Conservation (phyloP, 163 green algal species). For the Chlamydomonas reinhardtii region DNA sequence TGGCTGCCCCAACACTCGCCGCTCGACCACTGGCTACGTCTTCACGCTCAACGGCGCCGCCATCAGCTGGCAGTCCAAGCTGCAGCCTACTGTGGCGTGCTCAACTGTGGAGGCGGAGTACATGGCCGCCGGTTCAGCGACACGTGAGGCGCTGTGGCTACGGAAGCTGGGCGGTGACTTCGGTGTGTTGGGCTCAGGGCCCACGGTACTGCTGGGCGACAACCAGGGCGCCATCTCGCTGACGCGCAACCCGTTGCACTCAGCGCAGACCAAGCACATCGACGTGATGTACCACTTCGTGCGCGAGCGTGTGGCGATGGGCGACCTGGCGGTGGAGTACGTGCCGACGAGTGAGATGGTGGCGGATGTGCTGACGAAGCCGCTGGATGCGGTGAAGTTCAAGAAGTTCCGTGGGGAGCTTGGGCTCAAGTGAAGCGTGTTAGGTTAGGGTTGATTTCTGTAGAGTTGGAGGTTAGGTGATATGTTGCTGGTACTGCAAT, state of each 20-base stretch:
- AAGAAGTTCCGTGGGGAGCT: not conserved
- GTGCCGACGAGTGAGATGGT: constrained; percentile 22
- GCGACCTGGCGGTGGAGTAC: not conserved
- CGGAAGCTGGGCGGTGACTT: constrained; percentile 56
- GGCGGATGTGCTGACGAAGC: constrained; percentile 41
- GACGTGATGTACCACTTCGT: constrained; percentile 61
- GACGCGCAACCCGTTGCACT: constrained; percentile 42
- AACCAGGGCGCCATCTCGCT: constrained; percentile 44
- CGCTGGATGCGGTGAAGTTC: constrained; percentile 21
- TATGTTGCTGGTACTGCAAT: too few species aligned
- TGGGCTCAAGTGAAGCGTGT: not conserved
- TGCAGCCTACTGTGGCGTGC: constrained; percentile 63
- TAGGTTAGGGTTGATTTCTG: not conserved
- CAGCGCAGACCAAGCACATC: constrained; percentile 61
- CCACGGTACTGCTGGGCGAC: not conserved
- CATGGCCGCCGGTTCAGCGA: constrained; percentile 58
- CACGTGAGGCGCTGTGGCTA: constrained; percentile 63
- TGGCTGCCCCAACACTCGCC: constrained; percentile 46
- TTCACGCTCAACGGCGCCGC: constrained; percentile 52
- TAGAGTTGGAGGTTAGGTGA: too few species aligned
- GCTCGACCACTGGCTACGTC: constrained; percentile 60
- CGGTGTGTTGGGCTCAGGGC: not conserved
- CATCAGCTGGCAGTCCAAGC: constrained; percentile 60
- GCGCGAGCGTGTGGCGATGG: constrained; percentile 50
- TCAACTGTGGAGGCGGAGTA: constrained; percentile 70